These are phyloP conservation scores for Pseudoturritis turrita DNA, from an alignment of 345 rosid species.

Conservation along the genomic window DNA sequence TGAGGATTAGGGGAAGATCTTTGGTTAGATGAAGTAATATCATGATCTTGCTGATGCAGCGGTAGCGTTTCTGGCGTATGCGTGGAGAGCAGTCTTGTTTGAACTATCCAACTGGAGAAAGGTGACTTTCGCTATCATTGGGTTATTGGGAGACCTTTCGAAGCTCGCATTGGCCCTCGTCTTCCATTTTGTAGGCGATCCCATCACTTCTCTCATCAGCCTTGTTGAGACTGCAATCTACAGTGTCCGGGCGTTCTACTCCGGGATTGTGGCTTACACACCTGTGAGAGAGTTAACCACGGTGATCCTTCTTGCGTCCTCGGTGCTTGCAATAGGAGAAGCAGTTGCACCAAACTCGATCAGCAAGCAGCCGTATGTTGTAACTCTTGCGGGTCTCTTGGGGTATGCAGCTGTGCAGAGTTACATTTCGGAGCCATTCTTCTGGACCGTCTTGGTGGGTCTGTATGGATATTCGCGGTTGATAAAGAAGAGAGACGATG, in stretches of 20 bases:
- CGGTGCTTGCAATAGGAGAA: constrained; percentile 77
- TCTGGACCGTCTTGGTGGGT: constrained; percentile 73
- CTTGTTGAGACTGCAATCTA: constrained; percentile 52
- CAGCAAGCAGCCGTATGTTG: constrained; percentile 54
- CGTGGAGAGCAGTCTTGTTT: constrained; percentile 84
- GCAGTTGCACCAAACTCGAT: constrained; percentile 61
- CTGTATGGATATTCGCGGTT: constrained; percentile 56
- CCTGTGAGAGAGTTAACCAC: constrained; percentile 61
- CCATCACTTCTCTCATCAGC: constrained; percentile 51
- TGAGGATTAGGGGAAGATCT: not conserved
- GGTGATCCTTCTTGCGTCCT: constrained; percentile 62
- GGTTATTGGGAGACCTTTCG: constrained; percentile 55
- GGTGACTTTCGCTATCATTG: constrained; percentile 33
- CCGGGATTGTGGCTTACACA: constrained; percentile 60
- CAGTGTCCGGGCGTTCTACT: constrained; percentile 62
- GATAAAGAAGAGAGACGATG: constrained; percentile 69
- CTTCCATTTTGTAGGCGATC: constrained; percentile 78
- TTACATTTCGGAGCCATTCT: constrained; percentile 69
- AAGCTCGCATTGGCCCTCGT: constrained; percentile 61
- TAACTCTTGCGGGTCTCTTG: constrained; percentile 61
- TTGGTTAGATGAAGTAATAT: not conserved
- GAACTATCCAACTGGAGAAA: constrained; percentile 76
- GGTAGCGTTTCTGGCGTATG: constrained; percentile 59
- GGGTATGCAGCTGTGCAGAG: constrained; percentile 75
- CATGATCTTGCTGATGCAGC: constrained; percentile 43